These are phyloP conservation scores for Colletotrichum phormii DNA, from an alignment of 2,329 filamentous ascomycete species.

Conservation along the genomic window DNA sequence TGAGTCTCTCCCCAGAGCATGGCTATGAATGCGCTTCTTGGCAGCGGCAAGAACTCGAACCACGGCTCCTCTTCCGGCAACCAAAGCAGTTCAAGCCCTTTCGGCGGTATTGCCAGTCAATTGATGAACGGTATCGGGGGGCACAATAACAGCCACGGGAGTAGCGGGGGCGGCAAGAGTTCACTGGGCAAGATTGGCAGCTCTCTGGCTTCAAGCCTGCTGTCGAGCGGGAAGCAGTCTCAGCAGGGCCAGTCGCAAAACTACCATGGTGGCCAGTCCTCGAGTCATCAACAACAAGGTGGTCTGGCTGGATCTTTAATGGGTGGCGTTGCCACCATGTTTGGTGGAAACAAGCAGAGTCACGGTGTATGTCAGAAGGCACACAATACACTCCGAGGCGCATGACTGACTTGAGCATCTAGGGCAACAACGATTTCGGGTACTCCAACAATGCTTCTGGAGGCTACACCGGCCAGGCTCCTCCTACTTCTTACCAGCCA, in stretches of 20 bases:
- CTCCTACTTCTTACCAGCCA: constrained; percentile 69
- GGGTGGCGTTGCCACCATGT: constrained; percentile 64
- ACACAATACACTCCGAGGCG: neutral
- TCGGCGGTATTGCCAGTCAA: constrained; percentile 60
- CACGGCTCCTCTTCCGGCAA: constrained; percentile 43
- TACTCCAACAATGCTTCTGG: constrained; percentile 61
- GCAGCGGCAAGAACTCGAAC: constrained; percentile 56
- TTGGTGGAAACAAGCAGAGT: constrained; percentile 61
- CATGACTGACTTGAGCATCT: constrained; percentile 37
- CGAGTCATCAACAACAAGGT: constrained; percentile 53
- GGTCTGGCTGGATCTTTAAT: constrained; percentile 66
- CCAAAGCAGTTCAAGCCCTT: constrained; percentile 51
- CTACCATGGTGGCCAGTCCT: constrained; percentile 61
- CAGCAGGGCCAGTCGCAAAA: constrained; percentile 52
- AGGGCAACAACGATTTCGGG: constrained; percentile 68
- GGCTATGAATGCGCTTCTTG: constrained; percentile 69
- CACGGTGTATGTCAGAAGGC: constrained; percentile 49
- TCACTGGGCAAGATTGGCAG: constrained; percentile 67
- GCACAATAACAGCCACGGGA: constrained; percentile 41
- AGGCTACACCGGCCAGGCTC: constrained; percentile 72
- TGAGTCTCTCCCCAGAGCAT: constrained; percentile 58
- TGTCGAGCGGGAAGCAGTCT: constrained; percentile 63
- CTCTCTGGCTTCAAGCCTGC: constrained; percentile 66
- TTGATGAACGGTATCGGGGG: constrained; percentile 54
- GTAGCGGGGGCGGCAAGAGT: constrained; percentile 49